These are phyloP conservation scores for Leccinum subrobustum DNA, from an alignment of 1,284 basidiomycete genomes.

Conservation along the genomic window DNA sequence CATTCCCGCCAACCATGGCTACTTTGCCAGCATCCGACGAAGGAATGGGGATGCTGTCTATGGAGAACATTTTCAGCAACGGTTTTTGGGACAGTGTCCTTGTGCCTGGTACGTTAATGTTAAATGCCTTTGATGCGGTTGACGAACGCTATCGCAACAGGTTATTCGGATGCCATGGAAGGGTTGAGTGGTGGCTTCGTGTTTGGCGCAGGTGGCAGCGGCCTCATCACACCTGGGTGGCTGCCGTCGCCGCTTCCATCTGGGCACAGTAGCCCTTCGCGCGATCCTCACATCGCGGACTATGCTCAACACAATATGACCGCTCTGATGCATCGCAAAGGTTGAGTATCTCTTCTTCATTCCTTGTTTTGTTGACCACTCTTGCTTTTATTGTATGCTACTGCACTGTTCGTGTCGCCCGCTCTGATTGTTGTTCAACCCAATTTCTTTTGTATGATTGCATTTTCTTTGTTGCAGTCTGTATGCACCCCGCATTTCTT, in stretches of 20 bases:
- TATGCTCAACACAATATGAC: constrained; percentile 30
- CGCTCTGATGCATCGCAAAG: constrained; percentile 30
- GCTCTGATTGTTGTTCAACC: constrained; percentile 8
- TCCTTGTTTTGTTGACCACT: constrained; percentile 1
- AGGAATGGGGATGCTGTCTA: constrained; percentile 56
- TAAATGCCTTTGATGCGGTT: constrained; percentile 5
- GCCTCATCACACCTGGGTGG: constrained; percentile 38
- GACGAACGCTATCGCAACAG: constrained; percentile 39
- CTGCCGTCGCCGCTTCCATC: constrained; percentile 33
- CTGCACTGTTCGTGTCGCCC: background rate
- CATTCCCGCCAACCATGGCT: constrained; percentile 81
- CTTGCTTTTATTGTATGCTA: constrained; percentile 4
- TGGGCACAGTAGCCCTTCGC: constrained; percentile 31
- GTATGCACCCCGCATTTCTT: constrained; percentile 17
- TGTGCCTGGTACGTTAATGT: constrained; percentile 62
- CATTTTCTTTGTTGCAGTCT: constrained; percentile 6
- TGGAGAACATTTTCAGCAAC: constrained; percentile 76
- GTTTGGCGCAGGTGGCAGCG: constrained; percentile 76
- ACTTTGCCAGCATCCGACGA: constrained; percentile 47
- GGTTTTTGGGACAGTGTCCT: constrained; percentile 84
- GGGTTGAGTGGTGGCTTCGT: constrained; percentile 80
- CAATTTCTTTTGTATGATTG: constrained; percentile 16
- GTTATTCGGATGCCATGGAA: constrained; percentile 74
- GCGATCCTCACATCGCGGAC: constrained; percentile 27
- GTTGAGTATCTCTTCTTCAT: constrained; percentile 13